These are phyloP conservation scores for Oleoguttula mirabilis DNA, from an alignment of 495 filamentous ascomycete species.

Conservation along the genomic window DNA sequence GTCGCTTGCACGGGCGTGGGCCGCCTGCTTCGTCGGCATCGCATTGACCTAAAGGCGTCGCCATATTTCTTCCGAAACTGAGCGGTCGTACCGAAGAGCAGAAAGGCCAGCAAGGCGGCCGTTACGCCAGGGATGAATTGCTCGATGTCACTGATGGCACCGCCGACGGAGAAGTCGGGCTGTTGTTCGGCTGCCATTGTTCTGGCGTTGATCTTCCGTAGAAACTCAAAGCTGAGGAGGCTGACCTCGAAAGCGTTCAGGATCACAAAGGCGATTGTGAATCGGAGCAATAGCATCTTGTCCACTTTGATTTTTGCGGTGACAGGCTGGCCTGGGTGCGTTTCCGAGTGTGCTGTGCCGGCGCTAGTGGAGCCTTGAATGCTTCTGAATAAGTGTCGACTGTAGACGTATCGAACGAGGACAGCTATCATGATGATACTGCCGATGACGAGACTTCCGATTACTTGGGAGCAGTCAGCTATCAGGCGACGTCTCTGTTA, in stretches of 20 bases:
- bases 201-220: not conserved
- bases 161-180: not conserved
- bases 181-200: not conserved
- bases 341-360: not conserved
- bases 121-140: conserved; percentile 8
- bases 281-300: conserved; percentile 7
- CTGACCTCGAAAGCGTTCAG: conserved; percentile 2
- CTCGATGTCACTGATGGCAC: not conserved
- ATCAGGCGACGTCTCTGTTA: not conserved
- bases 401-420: conserved; percentile 2
- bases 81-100: conserved; percentile 11
- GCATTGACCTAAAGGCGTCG: not conserved
- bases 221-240: not conserved
- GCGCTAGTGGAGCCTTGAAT: not conserved
- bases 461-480: not conserved
- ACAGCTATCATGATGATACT: not conserved
- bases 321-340: not conserved
- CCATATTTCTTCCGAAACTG: not conserved
- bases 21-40: not conserved
- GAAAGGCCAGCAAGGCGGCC: conserved; percentile 1
- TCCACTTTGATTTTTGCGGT: conserved; percentile 3
- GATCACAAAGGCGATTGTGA: conserved; percentile 7
- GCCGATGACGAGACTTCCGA: conserved; percentile 2
- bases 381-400: not conserved
- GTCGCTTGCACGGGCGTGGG: too few relatives aligned